Evolutionary conservation across 768 basidiomycete species (phyloP).

Genomic region (Lentinula aciculospora): DNA sequence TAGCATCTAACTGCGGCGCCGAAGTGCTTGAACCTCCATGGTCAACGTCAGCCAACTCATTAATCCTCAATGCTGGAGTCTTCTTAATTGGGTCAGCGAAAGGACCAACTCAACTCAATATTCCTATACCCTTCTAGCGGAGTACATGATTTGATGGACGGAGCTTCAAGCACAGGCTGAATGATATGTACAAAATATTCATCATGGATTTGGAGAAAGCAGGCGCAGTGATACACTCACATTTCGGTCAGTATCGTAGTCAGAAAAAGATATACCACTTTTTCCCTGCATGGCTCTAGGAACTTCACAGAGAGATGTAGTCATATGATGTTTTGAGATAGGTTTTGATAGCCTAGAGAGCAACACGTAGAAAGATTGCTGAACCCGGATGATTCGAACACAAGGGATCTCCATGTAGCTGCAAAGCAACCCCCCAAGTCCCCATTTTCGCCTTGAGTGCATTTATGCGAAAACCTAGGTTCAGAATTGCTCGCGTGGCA

Average conservation of each 20-base stretch:
- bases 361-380: conserved; percentile 22
- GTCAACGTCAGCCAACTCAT: no score
- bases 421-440: conserved; percentile 23
- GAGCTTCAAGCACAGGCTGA: conserved; percentile 37
- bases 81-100: no score
- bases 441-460: conserved; percentile 27
- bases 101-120: no score
- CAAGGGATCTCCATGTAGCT: conserved; percentile 27
- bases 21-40: no score
- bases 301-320: conserved; percentile 26
- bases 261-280: conserved; percentile 38
- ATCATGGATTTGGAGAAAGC: conserved; percentile 40
- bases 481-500: conserved; percentile 17
- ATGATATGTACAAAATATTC: conserved; percentile 40
- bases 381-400: conserved; percentile 18
- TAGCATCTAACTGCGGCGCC: no score
- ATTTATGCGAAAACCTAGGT: conserved; percentile 17
- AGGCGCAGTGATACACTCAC: conserved; percentile 39
- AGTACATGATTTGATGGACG: conserved; percentile 42
- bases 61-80: no score
- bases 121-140: no score
- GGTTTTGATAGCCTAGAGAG: no score
- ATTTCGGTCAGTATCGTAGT: conserved; percentile 48
- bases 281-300: conserved; percentile 47
- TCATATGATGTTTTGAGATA: neutral